Evolutionary conservation across 345 rosid genomes (phyloP), one percentile per base, ranked within the genome.

Genomic region (Camelina hispida): DNA sequence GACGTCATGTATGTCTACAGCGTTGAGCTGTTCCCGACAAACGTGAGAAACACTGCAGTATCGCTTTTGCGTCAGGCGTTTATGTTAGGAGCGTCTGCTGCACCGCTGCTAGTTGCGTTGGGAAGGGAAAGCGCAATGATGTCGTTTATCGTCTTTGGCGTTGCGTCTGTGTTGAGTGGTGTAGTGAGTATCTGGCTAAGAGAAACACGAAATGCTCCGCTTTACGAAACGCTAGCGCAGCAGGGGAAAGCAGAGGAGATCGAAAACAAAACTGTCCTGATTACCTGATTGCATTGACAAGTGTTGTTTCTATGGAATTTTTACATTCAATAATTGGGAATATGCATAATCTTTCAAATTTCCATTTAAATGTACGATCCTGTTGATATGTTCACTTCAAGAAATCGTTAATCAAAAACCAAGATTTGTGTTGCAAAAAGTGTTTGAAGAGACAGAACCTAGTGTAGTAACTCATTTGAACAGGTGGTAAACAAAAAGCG

Each of bases 61-160:
- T 84, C 96, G 4, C 62, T 81, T 16, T 37, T 87, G 75, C 83
- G 90, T 13, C 96, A 84, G 12, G 78, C 89, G 7, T 68, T 82
- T 72, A 90, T 85, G 93, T n/a, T 89, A 13, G 97, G 96, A 23
- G 97, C 93, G 47, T 87, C 96, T 0, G 73, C 86, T 3, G 87
- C 94, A 1, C 96, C 94, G 0, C 18, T 87, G 72, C 56, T 88
- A 11, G 97, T 92, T 11, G 91, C 78, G 0, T 42, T 84, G 25
- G 90, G 97, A 22, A 84, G 90, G 0, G 37, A 79, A 30, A 84
- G 83, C 22, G 88, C 88, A 0, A 80, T 84, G 11, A 54, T 88
- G 23, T 88, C 96, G 1, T 90, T 90, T 58, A 13, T 86, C 0
- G 68, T 86, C n/a, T 86, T 90, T 48, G 94, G 91, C 7, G 38